Base-by-base conservation (phyloP, 2,329 filamentous ascomycete species). In the Cercospora nicotianae region DNA sequence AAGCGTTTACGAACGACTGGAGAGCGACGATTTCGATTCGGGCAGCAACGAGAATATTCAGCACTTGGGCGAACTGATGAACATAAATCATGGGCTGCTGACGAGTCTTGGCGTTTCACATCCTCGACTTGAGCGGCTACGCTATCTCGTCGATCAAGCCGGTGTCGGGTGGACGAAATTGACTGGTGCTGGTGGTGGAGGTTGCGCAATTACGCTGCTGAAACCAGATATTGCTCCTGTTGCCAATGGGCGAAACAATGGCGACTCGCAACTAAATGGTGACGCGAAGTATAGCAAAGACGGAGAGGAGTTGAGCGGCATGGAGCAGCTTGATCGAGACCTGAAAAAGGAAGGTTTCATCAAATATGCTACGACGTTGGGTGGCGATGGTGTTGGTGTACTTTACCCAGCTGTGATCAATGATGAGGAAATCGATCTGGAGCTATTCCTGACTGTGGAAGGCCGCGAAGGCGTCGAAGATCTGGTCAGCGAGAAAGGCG, bases 101-200 rank as follows among this genome's bases (percentile, higher is more conserved):
- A 90, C 93, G n/a, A 90, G 93, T 0, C 83, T 99, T 3, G 95
- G 95, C 7, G 95, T 98, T 30, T 98, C 94, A 1, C 95, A 99
- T 79, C 96, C 95, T 0, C 90, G 93, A 58, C 85, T 99, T 28
- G 95, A 99, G 81, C 89, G 94, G 33, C 89, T 99, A 73, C 89
- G 95, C 70, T 94, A 97, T 80, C 83, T 99, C 28, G 91, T 96
- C 60, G 94, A 99, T 73, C 89, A 95, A 74, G 87, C 93, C 66
- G 91, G 90, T 48, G 91, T 97, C 65, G 95, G 95, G 31, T 99
- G 94, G 94, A 97, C 95, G 12, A 99, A 99, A 79, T 86, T 99
- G 66, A 99, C 95, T 0, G 95, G 95, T 36, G 95, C 95, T 1
- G 95, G 95, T 23, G 96, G 95, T 12, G 96, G 95, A 66, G 95